phyloP scores from a whole-genome alignment of 371 early-diverging fungal genomes.

The Mucor plumbeus region DNA sequence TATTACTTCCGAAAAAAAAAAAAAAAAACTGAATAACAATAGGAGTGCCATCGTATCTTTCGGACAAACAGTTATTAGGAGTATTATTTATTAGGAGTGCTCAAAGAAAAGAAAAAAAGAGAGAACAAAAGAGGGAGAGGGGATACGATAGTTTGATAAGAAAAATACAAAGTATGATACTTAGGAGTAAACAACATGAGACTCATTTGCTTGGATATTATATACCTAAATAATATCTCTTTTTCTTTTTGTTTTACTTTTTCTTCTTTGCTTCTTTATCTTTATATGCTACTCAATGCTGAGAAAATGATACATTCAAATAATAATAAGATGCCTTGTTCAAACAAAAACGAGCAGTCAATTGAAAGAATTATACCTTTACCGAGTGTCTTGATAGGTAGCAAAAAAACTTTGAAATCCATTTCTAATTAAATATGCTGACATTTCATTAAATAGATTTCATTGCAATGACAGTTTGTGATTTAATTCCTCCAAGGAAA shows the following conservation, averaged over 20 bases:
- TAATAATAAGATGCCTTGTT: neutral
- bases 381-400: slow-evolving; percentile 33
- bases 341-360: neutral
- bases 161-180: neutral
- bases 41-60: neutral
- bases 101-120: neutral
- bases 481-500: slow-evolving; percentile 22
- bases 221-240: neutral
- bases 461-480: slow-evolving; percentile 32
- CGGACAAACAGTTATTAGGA: neutral
- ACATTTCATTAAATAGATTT: slow-evolving; percentile 17
- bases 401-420: too few relatives aligned
- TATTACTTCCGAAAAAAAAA: neutral
- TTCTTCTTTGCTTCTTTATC: too few relatives aligned
- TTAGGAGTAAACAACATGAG: slow-evolving; percentile 8
- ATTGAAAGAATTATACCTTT: slow-evolving; percentile 13
- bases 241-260: neutral
- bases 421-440: neutral
- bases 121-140: neutral
- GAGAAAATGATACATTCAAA: neutral
- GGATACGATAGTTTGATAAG: slow-evolving; percentile 7
- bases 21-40: neutral
- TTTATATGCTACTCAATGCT: neutral
- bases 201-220: neutral
- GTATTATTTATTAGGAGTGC: neutral